Percentiles rank a stretch among this genome's conserved stretches.
These are phyloP conservation scores for Lophiotrema nucula DNA, from an alignment of 495 filamentous ascomycete genomes.

Conservation along the genomic window DNA sequence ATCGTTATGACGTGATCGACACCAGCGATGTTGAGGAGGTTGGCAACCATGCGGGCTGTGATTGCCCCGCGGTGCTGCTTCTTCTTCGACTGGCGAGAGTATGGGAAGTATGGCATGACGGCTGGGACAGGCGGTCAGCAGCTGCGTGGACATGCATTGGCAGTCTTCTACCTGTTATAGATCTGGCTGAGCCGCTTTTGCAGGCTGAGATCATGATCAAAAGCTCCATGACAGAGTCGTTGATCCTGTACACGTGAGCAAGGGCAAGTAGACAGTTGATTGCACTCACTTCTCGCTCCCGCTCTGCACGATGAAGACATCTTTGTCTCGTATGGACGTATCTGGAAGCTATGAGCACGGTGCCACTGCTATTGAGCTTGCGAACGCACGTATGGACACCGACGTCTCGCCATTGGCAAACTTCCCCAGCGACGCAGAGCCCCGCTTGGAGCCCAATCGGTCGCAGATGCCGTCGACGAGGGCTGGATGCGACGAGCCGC, in stretches of 20 bases:
- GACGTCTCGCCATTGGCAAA: slow-evolving; percentile 93
- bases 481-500: slow-evolving; percentile 65
- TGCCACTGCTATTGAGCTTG: not conserved
- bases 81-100: slow-evolving; percentile 98
- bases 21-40: slow-evolving; percentile 86
- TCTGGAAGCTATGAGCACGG: slow-evolving; percentile 29
- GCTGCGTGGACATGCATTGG: not conserved
- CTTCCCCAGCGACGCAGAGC: slow-evolving; percentile 65
- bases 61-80: slow-evolving; percentile 96
- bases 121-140: slow-evolving; percentile 55
- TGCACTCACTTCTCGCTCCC: slow-evolving; percentile 69
- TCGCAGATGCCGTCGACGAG: slow-evolving; percentile 72
- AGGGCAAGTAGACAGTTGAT: not conserved
- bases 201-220: slow-evolving; percentile 98
- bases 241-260: slow-evolving; percentile 57
- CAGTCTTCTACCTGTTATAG: slow-evolving; percentile 79
- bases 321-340: slow-evolving; percentile 91
- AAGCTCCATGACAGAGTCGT: slow-evolving; percentile 97
- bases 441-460: slow-evolving; percentile 62
- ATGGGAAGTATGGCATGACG: slow-evolving; percentile 98
- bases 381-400: slow-evolving; percentile 71
- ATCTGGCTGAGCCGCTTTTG: slow-evolving; percentile 95
- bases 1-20: slow-evolving; percentile 97
- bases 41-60: slow-evolving; percentile 94
- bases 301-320: slow-evolving; percentile 98